Base-by-base conservation (phyloP, 164 flowering plant genomes). In the Vitis riparia region DNA sequence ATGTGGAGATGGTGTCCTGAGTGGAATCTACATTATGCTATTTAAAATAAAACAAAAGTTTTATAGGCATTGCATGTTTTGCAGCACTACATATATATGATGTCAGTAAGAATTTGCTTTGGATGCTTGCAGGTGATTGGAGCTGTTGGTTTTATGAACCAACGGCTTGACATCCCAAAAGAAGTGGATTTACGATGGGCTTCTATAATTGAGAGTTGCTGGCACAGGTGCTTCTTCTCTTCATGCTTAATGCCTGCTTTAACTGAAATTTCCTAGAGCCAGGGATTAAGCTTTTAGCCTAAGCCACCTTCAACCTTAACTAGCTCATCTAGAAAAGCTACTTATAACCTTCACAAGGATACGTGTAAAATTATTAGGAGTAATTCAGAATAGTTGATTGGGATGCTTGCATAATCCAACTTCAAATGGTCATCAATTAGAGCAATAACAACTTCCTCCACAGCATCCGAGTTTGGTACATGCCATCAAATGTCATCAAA, bases 141-240 rank as follows among this genome's bases (percentile, higher is more conserved):
- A 71, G 97, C 97, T 53, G 98, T 93, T 30, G 99, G 99, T 67
- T 91, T 95, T 86, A 93, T 95, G 97, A 83, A 95, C 76, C 90
- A 90, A 72, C 88, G 94, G 68, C 80, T 93, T 9, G 99, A 95
- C 67, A 85, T 93, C 57, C 97, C 99, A n/a, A 79, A 85, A 51
- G 95, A 90, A 16, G 71, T 82, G 62, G 97, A 93, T 77, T 89
- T 91, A 47, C 88, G 73, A 49, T 93, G 98, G 99, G 83, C 70
- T 32, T 81, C 97, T 15, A 74, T 95, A 47, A 91, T 88, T 62
- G 94, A 93, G 80, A 96, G 94, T 85, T 96, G 98, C 83, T 96
- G 97, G 90, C 89, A 83, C 71, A 91, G 90, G 97, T 95, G 67
- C 68, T 58, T 67, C 17, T 66, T 51, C 32, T 50, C 50, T 7